Conservation (phyloP, 1,284 basidiomycete genomes). For the Rhodofomes roseus region DNA sequence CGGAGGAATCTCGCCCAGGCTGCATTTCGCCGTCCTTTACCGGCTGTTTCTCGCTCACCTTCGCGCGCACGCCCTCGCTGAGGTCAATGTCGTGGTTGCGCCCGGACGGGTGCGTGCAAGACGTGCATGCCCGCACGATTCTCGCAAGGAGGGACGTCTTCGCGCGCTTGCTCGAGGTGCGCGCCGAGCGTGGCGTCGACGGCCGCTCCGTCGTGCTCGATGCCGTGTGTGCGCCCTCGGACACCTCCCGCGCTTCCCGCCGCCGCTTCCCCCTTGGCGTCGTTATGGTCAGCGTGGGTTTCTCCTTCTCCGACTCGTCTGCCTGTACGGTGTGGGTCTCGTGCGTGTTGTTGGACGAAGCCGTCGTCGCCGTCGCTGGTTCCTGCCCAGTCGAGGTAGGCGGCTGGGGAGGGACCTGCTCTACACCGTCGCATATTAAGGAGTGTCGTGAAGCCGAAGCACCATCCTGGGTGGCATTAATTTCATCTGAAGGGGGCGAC, state of each 20-base stretch:
- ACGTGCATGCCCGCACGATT: conserved; percentile 43
- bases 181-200: conserved; percentile 17
- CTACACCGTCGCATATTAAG: conserved; percentile 2
- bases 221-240: conserved; percentile 30
- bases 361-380: conserved; percentile 14
- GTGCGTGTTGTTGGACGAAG: conserved; percentile 5
- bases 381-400: conserved; percentile 3
- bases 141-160: conserved; percentile 42
- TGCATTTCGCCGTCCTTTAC: conserved; percentile 18
- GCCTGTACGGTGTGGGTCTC: conserved; percentile 8
- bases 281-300: conserved; percentile 15
- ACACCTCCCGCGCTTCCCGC: conserved; percentile 26
- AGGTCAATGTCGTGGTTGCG: conserved; percentile 35
- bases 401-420: conserved; percentile 8
- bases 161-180: conserved; percentile 28
- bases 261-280: conserved; percentile 22
- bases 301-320: conserved; percentile 18
- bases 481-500: not conserved
- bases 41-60: conserved; percentile 28
- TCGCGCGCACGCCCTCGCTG: conserved; percentile 21
- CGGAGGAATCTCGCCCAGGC: conserved; percentile 17
- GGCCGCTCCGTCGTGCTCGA: conserved; percentile 27
- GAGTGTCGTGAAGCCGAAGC: conserved; percentile 5
- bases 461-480: conserved; percentile 7
- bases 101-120: conserved; percentile 35